These are phyloP conservation scores for Fonsecaea pugnacius DNA, from an alignment of 2,329 filamentous ascomycete genomes.

Conservation along the genomic window DNA sequence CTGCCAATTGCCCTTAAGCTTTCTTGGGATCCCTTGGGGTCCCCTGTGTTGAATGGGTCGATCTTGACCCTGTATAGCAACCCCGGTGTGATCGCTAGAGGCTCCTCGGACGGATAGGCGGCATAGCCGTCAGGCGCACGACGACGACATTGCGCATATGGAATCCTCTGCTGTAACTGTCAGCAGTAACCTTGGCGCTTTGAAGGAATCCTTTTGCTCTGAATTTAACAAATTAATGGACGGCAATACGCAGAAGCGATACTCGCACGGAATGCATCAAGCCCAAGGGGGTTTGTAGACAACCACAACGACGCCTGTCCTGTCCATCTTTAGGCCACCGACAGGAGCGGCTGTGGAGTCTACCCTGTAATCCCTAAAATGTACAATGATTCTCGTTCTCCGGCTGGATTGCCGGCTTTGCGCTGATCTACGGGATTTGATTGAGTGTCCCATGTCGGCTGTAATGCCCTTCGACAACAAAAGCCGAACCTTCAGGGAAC, in stretches of 20 bases:
- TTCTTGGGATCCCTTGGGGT: neutral
- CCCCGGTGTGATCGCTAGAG: neutral
- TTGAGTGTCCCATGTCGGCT: constrained; percentile 14
- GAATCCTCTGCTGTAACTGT: neutral
- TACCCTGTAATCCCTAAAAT: neutral
- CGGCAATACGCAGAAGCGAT: neutral
- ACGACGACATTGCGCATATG: neutral
- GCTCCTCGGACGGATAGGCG: neutral
- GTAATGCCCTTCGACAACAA: neutral
- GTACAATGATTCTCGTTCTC: neutral
- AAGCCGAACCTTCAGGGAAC: neutral
- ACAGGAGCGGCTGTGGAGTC: neutral
- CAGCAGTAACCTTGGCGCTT: neutral
- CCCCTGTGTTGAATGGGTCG: neutral
- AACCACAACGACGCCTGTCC: no score
- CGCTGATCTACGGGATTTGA: constrained; percentile 3
- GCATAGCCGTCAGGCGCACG: neutral
- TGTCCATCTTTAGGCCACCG: neutral
- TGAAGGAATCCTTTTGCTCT: neutral
- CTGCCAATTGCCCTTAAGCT: constrained; percentile 20
- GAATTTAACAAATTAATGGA: neutral
- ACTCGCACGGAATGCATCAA: no score
- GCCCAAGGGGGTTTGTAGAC: no score
- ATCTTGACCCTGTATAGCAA: neutral
- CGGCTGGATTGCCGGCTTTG: neutral